Conservation (phyloP, 768 basidiomycete species). For the Psilocybe tampanensis region DNA sequence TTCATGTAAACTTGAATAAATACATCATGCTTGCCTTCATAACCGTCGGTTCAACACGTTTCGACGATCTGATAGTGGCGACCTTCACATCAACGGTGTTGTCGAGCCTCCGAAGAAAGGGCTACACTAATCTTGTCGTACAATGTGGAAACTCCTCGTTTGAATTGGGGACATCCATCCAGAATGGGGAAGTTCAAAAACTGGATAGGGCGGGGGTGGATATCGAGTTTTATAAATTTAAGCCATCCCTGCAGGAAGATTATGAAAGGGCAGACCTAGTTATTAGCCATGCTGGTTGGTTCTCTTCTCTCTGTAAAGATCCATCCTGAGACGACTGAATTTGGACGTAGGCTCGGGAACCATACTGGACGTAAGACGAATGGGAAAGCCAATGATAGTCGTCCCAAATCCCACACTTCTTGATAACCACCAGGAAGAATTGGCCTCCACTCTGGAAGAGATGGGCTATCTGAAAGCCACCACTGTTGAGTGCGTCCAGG, state of each 20-base stretch:
- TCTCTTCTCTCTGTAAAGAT: not conserved
- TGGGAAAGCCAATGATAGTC: conserved; percentile 77
- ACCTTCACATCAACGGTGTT: conserved; percentile 63
- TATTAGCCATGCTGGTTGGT: conserved; percentile 91
- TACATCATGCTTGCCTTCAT: conserved; percentile 63
- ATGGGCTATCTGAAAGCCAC: conserved; percentile 61
- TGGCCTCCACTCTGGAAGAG: conserved; percentile 68
- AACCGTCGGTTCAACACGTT: conserved; percentile 90
- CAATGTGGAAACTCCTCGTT: conserved; percentile 79
- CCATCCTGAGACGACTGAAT: not conserved
- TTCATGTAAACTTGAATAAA: not conserved
- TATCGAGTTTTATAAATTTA: conserved; percentile 75
- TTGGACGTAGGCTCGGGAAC: conserved; percentile 80
- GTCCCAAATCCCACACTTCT: conserved; percentile 88
- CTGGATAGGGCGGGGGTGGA: conserved; percentile 43
- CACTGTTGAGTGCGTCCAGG: conserved; percentile 54
- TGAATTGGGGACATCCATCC: conserved; percentile 32
- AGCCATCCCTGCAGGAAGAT: conserved; percentile 66
- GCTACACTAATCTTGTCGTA: conserved; percentile 64
- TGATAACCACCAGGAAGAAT: conserved; percentile 92
- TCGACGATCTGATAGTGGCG: conserved; percentile 71
- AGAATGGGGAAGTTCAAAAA: conserved; percentile 26
- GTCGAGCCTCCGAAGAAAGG: conserved; percentile 48
- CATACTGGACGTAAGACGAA: conserved; percentile 83
- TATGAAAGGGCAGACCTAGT: conserved; percentile 74